These are phyloP conservation scores for Malassezia sp. DNA, from an alignment of 1,284 basidiomycete genomes.

Conservation along the genomic window DNA sequence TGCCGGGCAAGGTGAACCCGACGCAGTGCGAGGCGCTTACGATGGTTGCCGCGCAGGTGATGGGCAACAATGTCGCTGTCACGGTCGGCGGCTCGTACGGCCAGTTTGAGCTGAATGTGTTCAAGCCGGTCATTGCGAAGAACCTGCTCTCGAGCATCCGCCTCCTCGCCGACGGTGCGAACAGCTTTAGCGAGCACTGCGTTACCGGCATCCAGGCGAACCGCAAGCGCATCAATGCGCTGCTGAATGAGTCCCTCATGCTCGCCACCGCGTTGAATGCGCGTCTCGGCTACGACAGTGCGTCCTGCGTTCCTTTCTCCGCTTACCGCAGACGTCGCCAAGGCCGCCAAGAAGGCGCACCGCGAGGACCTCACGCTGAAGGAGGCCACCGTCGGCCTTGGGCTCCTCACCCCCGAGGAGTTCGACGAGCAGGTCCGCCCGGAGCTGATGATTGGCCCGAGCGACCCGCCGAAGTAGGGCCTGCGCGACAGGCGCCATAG, in stretches of 20 bases:
- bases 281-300: slow-evolving; percentile 87
- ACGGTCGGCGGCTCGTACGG: slow-evolving; percentile 86
- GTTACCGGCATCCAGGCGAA: slow-evolving; percentile 93
- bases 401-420: slow-evolving; percentile 75
- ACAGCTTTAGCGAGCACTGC: slow-evolving; percentile 84
- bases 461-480: slow-evolving; percentile 25
- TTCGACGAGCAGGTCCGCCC: slow-evolving; percentile 93
- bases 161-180: slow-evolving; percentile 71
- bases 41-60: slow-evolving; percentile 97
- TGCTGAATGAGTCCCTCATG: slow-evolving; percentile 81
- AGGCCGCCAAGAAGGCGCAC: slow-evolving; percentile 98
- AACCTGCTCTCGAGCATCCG: slow-evolving; percentile 93
- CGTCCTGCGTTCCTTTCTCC: slow-evolving; percentile 59
- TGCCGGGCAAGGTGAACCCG: slow-evolving; percentile 99
- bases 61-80: slow-evolving; percentile 92
- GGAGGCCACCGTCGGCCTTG: slow-evolving; percentile 78
- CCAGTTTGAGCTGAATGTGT: slow-evolving; percentile 98
- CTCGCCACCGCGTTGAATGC: slow-evolving; percentile 87
- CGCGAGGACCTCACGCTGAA: slow-evolving; percentile 92
- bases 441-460: slow-evolving; percentile 53
- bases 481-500: too few species aligned
- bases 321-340: slow-evolving; percentile 73
- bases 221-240: slow-evolving; percentile 74
- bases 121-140: slow-evolving; percentile 97
- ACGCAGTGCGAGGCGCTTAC: slow-evolving; percentile 95